phyloP scores from a whole-genome alignment of 148 eudicot genomes.

The Rhododendron henanense region DNA sequence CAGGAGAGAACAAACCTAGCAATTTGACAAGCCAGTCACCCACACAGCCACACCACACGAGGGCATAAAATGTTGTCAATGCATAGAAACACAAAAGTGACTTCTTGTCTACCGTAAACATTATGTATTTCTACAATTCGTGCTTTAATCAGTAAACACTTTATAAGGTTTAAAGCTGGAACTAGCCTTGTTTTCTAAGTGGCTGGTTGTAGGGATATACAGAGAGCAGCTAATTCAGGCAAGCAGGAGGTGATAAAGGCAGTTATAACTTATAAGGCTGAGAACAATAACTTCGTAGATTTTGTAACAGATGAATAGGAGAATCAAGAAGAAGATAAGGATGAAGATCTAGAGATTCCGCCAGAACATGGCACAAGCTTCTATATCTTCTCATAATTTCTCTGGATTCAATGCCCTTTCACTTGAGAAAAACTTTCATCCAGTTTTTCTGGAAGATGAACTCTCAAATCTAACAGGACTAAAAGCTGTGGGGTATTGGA shows the following conservation, averaged over 20 bases:
- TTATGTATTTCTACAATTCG: background rate
- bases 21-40: background rate
- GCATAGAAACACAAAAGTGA: background rate
- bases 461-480: background rate
- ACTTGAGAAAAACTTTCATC: background rate
- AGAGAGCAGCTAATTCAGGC: background rate
- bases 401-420: background rate
- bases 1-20: constrained; percentile 73
- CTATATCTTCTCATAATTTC: background rate
- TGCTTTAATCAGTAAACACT: background rate
- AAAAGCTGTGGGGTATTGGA: background rate
- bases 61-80: background rate
- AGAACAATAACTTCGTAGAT: background rate
- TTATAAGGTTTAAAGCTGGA: background rate
- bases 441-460: background rate
- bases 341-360: background rate
- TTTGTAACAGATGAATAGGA: background rate
- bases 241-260: background rate
- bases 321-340: background rate
- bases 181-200: background rate
- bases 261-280: background rate
- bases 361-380: background rate
- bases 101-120: background rate
- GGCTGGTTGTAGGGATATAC: background rate
- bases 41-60: background rate